These are phyloP conservation scores for Actinomortierella wolfii DNA, from an alignment of 371 early-diverging fungal genomes.

Conservation along the genomic window DNA sequence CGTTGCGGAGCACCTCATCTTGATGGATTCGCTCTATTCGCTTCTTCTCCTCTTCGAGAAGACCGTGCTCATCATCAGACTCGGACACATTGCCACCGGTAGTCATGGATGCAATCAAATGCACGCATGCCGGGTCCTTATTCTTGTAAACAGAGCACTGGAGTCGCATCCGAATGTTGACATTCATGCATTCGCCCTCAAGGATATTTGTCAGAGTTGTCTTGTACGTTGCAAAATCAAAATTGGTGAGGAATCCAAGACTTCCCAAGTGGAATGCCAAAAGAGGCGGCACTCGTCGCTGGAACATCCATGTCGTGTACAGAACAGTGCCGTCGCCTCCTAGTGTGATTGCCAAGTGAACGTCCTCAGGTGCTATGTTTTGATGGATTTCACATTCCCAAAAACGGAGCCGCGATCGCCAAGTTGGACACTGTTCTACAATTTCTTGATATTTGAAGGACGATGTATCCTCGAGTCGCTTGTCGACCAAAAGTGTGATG, in stretches of 20 bases:
- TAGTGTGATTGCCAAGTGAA: slow-evolving; percentile 54
- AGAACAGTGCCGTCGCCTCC: slow-evolving; percentile 92
- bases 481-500: slow-evolving; percentile 53
- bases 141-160: slow-evolving; percentile 77
- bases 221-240: slow-evolving; percentile 71
- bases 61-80: slow-evolving; percentile 8
- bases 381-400: slow-evolving; percentile 59
- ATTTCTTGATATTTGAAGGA: slow-evolving; percentile 50
- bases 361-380: slow-evolving; percentile 36
- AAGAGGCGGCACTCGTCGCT: slow-evolving; percentile 83
- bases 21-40: slow-evolving; percentile 5
- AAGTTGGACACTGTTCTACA: slow-evolving; percentile 36
- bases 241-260: slow-evolving; percentile 90
- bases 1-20: slow-evolving; percentile 22
- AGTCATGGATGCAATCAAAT: too few relatives aligned
- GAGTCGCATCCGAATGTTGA: slow-evolving; percentile 89
- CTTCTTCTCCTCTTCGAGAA: slow-evolving; percentile 1
- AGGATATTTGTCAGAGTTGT: slow-evolving; percentile 65
- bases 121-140: not conserved
- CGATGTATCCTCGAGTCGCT: slow-evolving; percentile 44
- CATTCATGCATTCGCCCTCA: slow-evolving; percentile 72
- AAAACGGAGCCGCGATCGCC: slow-evolving; percentile 47
- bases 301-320: slow-evolving; percentile 88
- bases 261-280: slow-evolving; percentile 90
- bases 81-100: too few relatives aligned